Evolutionary conservation across 305 asterid species (phyloP), one percentile per base, ranked within the genome.

Genomic region (Lippia alba): DNA sequence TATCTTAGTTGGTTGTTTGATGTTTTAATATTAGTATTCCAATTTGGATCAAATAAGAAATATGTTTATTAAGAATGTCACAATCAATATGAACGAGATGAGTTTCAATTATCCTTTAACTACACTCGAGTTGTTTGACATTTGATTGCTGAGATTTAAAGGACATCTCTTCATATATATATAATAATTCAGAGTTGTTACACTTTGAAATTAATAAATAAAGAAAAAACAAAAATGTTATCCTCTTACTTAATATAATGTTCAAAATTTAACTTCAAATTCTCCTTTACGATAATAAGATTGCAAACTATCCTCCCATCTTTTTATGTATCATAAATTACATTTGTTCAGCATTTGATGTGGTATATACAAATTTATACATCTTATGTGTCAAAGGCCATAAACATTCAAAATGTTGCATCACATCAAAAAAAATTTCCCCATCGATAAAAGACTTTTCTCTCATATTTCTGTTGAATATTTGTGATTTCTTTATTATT

Each of bases 71-170:
- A 51, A 61, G 51, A 61, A 62, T 61, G 49, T 15, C 39, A 63
- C 70, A 61, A 74, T 61, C 58, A 40, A 50, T 58, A 48, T 39
- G 19, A 59, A 53, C 14, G 10, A 20, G 49, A 51, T 30, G 50
- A 20, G 73, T 24, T 59, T 33, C 41, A 40, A 66, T 66, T 49
- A 4, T 24, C 30, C 30, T 24, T 24, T 24, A 24, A 24, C 30
- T 66, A 62, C 45, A 66, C 64, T 50, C 50, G 64, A 20, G 54
- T 51, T 6, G 78, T 63, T 66, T 74, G 73, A 60, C 73, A n/a
- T 59, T n/a, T n/a, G n/a, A n/a, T n/a, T n/a, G n/a, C n/a, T n/a
- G n/a, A n/a, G n/a, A n/a, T n/a, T n/a, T 48, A 20, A 11, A 54
- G 16, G 50, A 10, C 44, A 30, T 61, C 14, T 55, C 18, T 0